phyloP scores from a whole-genome alignment of 441 rosid species.

The Isatis lusitanica region DNA sequence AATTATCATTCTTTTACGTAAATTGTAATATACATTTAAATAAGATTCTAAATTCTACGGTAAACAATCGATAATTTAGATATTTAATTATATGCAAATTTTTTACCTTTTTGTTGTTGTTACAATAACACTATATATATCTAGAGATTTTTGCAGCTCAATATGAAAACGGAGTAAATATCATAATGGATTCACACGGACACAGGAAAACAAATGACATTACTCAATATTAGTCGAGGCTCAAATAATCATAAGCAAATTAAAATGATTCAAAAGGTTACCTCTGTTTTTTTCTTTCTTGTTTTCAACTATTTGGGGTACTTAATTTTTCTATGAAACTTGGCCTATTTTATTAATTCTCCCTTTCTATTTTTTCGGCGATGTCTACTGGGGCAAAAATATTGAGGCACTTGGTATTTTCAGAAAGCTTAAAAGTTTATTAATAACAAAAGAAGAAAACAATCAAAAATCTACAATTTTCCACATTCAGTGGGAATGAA shows the following conservation, averaged over 20 bases:
- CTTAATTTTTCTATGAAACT: not conserved
- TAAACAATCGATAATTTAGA: not conserved
- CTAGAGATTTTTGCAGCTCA: not conserved
- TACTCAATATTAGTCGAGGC: not conserved
- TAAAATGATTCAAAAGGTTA: not conserved
- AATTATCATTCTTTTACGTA: constrained; percentile 9
- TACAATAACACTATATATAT: not conserved
- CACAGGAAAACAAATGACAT: not conserved
- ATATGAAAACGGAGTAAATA: not conserved
- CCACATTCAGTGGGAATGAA: constrained; percentile 70
- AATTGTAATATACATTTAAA: not conserved
- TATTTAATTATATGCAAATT: not conserved
- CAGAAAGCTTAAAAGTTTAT: constrained; percentile 16
- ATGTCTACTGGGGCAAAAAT: not conserved
- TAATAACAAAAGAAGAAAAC: constrained; percentile 19
- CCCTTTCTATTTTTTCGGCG: not conserved
- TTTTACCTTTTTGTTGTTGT: not conserved
- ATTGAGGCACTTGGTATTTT: not conserved
- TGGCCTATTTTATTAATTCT: not conserved
- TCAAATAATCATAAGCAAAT: not conserved
- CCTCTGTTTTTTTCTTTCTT: not conserved
- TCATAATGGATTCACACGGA: not conserved
- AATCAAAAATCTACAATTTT: constrained; percentile 38
- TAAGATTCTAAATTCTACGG: not conserved
- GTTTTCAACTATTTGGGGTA: not conserved